Evolutionary conservation across 345 rosid genomes (phyloP).

Genomic region (Punica granatum): DNA sequence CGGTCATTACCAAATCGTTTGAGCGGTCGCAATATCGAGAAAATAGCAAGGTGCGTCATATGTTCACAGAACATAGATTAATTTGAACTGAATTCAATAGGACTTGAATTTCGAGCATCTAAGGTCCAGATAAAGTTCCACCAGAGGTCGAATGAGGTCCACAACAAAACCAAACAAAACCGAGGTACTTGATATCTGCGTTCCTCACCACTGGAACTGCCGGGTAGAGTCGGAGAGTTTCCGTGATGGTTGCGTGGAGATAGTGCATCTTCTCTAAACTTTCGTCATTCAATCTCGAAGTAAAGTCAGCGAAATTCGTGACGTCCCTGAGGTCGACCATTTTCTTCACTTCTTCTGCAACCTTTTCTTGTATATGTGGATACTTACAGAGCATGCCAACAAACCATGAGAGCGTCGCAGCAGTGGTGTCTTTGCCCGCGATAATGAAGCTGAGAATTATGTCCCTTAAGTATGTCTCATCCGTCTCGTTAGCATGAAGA

Average conservation of each 20-base stretch:
- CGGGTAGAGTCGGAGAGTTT: conserved; percentile 53
- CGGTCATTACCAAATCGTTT: neutral
- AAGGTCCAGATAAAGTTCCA: neutral
- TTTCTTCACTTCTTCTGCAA: conserved; percentile 33
- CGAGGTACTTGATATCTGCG: neutral
- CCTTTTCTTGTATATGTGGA: conserved; percentile 38
- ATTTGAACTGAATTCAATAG: neutral
- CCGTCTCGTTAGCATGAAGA: conserved; percentile 31
- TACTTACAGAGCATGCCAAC: conserved; percentile 41
- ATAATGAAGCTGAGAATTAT: conserved; percentile 47
- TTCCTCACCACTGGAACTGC: conserved; percentile 49
- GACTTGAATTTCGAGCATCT: neutral
- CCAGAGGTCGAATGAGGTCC: neutral
- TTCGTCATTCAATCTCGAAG: conserved; percentile 27
- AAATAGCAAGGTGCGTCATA: neutral
- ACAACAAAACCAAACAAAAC: neutral
- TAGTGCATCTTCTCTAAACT: conserved; percentile 43
- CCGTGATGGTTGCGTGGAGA: conserved; percentile 54
- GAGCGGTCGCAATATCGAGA: neutral
- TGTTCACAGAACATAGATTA: neutral
- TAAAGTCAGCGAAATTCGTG: conserved; percentile 18
- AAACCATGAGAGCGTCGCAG: conserved; percentile 52
- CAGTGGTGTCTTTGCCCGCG: conserved; percentile 69
- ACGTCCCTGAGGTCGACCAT: conserved; percentile 9
- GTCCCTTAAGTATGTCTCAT: conserved; percentile 40